Base-by-base conservation (phyloP, 2,329 filamentous ascomycete genomes). In the Periconia sp. region DNA sequence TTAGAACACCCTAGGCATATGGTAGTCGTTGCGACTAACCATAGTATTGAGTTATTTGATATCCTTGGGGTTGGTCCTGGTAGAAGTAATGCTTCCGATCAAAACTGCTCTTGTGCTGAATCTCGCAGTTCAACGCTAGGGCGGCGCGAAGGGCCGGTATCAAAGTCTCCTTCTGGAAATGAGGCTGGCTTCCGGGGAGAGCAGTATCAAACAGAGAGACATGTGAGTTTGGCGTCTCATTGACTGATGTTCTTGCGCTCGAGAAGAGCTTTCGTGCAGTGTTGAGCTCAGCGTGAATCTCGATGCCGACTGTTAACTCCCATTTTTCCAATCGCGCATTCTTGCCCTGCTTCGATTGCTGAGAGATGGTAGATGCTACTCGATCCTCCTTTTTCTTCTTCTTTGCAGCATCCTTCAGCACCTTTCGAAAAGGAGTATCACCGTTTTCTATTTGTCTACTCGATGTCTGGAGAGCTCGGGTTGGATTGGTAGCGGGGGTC, bases 41-140 rank as follows among this genome's bases (percentile, higher is more conserved):
- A 68, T 97, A 96, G 73, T 92, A 97, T 66, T 99, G 94, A 2
- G 94, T 99, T 51, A 99, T 95, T 70, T 99, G 94, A 70, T 99
- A 99, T 0, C 94, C 94, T 0, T 89, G 82, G 1, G 94, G 94
- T 70, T 99, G 94, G 69, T 99, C 94, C 82, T 94, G 95, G 76
- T 96, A 96, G 71, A 99, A 97, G 72, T 99, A 99, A 71, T 99
- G 94, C 69, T 99, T 99, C 52, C 94, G 81, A 70, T 99, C 94
- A 73, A 96, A 99, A 40, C 83, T 83, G 69, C 91, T 96, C 56
- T 82, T 79, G 1, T 73, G 76, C 64, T 95, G 87, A 38, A 97
- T 80, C 1, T 84, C 74, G 70, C 94, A 97, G 44, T 86, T 82
- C 31, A 99, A 77, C 0, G 91, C 89, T 36, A 96, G 74, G 0